Percentiles rank a stretch among this genome's conserved stretches.
Conservation (phyloP, 1,284 basidiomycete species). For the Mycosarcoma mackinlayi region DNA sequence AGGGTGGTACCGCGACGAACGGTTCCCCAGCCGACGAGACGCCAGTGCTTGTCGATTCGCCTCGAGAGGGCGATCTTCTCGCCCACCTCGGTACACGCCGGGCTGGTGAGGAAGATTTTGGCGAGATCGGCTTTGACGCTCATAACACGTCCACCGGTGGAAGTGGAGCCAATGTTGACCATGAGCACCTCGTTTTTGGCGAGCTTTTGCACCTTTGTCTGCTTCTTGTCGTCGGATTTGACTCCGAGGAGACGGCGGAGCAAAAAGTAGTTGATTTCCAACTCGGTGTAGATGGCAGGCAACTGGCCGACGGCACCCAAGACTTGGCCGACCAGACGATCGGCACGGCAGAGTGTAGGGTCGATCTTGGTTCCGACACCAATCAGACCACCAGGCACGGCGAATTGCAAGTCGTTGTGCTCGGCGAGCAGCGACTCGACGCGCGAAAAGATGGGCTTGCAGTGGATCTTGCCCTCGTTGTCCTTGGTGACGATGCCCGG, state of each 20-base stretch:
- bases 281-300: conserved; percentile 89
- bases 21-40: conserved; percentile 72
- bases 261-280: conserved; percentile 79
- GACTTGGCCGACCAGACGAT: conserved; percentile 95
- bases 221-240: conserved; percentile 97
- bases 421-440: conserved; percentile 94
- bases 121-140: conserved; percentile 66
- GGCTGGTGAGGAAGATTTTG: conserved; percentile 66
- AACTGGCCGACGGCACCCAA: conserved; percentile 92
- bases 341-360: conserved; percentile 95
- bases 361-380: conserved; percentile 98
- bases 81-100: conserved; percentile 67
- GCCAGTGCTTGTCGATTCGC: conserved; percentile 88
- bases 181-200: conserved; percentile 88
- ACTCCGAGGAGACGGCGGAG: conserved; percentile 91
- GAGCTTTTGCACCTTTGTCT: conserved; percentile 89
- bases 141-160: conserved; percentile 63
- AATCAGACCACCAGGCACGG: conserved; percentile 96
- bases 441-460: conserved; percentile 90
- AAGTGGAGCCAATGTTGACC: conserved; percentile 70
- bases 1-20: conserved; percentile 62
- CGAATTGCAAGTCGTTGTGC: conserved; percentile 92
- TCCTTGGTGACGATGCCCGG: conserved; percentile 98
- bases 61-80: conserved; percentile 67
- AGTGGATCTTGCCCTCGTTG: conserved; percentile 86